A percentile compares a stretch with the other conserved stretches of the same genome.
Evolutionary conservation across 192 early-diverging fungal genomes (phyloP).

Genomic region (Coemansia furcata): DNA sequence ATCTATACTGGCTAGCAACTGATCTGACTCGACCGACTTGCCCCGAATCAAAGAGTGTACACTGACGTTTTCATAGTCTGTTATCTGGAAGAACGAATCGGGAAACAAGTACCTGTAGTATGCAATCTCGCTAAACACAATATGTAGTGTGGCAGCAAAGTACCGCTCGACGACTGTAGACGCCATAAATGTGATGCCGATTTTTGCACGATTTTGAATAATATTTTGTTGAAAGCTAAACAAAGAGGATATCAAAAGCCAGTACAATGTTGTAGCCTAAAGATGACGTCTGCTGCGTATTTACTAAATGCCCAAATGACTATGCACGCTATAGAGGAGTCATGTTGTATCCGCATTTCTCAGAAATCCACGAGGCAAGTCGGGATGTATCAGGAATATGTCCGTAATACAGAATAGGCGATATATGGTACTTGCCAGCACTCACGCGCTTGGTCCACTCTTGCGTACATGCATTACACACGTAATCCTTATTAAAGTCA

Average conservation of each 20-base stretch:
- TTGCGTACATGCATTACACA: slow-evolving; percentile 38
- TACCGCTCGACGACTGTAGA: not conserved
- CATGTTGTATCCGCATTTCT: slow-evolving; percentile 42
- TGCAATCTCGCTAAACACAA: slow-evolving; percentile 35
- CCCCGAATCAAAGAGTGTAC: slow-evolving; percentile 20
- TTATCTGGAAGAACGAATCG: slow-evolving; percentile 21
- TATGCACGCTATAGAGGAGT: slow-evolving; percentile 18
- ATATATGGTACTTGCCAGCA: slow-evolving; percentile 22
- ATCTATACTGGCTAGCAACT: slow-evolving; percentile 24
- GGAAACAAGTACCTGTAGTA: slow-evolving; percentile 47
- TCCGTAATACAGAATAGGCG: slow-evolving; percentile 49
- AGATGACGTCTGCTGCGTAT: not conserved
- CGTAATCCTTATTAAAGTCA: slow-evolving; percentile 5
- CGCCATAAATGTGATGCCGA: not conserved
- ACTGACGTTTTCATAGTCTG: slow-evolving; percentile 17
- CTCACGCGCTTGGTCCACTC: slow-evolving; percentile 35
- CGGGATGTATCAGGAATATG: slow-evolving; percentile 41
- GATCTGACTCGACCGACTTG: slow-evolving; percentile 34
- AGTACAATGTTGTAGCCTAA: not conserved
- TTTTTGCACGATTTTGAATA: not conserved
- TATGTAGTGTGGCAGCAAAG: slow-evolving; percentile 22
- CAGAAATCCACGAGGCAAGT: slow-evolving; percentile 48
- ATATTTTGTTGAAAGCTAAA: not conserved
- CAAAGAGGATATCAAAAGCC: not conserved
- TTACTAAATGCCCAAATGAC: slow-evolving; percentile 1